phyloP scores from a whole-genome alignment of 495 filamentous ascomycete species.

The Sordaria brevicollis region DNA sequence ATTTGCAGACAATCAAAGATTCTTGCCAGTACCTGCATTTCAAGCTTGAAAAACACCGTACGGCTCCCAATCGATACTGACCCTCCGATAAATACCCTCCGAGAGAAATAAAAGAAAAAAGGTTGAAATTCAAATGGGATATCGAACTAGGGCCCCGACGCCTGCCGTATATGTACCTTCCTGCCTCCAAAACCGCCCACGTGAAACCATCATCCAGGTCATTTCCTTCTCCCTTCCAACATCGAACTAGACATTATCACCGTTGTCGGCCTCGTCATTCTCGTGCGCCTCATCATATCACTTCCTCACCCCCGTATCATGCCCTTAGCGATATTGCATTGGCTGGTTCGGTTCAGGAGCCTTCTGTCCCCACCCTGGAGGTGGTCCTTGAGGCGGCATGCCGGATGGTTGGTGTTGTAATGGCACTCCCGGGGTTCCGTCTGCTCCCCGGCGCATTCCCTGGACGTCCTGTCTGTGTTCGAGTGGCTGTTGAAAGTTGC shows the following conservation, averaged over 20 bases:
- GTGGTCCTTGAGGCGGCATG: conserved; percentile 3
- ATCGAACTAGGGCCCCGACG: neutral
- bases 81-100: neutral
- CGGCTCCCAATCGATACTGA: neutral
- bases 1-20: neutral
- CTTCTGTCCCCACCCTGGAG: conserved; percentile 17
- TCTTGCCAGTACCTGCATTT: neutral
- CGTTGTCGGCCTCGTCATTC: neutral
- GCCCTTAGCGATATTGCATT: conserved; percentile 24
- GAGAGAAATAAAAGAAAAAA: neutral
- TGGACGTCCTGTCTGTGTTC: conserved; percentile 41
- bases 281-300: neutral
- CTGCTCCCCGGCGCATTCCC: conserved; percentile 31
- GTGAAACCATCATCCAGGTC: neutral
- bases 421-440: conserved; percentile 27
- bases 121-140: neutral
- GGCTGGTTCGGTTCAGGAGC: conserved; percentile 18
- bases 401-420: conserved; percentile 30
- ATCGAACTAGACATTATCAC: neutral
- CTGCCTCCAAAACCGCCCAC: neutral
- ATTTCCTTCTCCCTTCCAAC: neutral
- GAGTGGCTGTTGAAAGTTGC: conserved; percentile 46
- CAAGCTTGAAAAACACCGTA: neutral
- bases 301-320: neutral
- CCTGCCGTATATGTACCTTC: neutral